Percentiles rank a stretch among this genome's conserved stretches.
These are phyloP conservation scores for Uronychia binucleata DNA, from an alignment of 73 alveolate genomes.

Conservation along the genomic window DNA sequence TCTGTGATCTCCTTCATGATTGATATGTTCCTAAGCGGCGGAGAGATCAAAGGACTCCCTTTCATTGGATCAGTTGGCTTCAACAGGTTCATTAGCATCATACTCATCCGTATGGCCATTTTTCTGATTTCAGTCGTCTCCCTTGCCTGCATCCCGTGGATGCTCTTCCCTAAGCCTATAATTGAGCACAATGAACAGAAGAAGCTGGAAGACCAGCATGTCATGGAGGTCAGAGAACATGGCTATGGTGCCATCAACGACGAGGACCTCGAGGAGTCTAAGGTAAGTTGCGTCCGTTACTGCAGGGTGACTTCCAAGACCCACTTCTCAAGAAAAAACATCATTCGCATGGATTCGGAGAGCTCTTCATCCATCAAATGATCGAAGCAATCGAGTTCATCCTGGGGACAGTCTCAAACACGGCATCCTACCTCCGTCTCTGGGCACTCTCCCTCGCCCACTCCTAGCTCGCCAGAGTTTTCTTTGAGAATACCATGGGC, in stretches of 20 bases:
- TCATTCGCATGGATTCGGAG: too few relatives aligned
- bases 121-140: conserved; percentile 40
- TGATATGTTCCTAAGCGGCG: conserved; percentile 83
- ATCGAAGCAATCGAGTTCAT: conserved; percentile 98
- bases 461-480: conserved; percentile 95
- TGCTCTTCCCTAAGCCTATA: conserved; percentile 92
- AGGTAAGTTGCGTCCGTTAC: too few relatives aligned
- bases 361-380: conserved; percentile 92
- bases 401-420: conserved; percentile 95
- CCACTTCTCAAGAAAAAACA: too few relatives aligned
- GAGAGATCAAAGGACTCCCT: conserved; percentile 74
- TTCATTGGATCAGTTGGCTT: conserved; percentile 60
- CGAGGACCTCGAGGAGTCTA: too few relatives aligned
- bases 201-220: conserved; percentile 12
- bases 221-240: conserved; percentile 23
- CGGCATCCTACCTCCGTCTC: conserved; percentile 98
- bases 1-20: conserved; percentile 88
- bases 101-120: conserved; percentile 19
- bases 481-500: conserved; percentile 90
- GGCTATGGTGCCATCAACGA: conserved; percentile 25
- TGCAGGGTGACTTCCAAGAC: too few relatives aligned
- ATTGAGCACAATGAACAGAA: background rate
- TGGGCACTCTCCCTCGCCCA: conserved; percentile 99
- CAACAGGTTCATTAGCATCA: conserved; percentile 48
- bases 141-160: conserved; percentile 72